Percentiles rank a stretch among this genome's conserved stretches.
Evolutionary conservation across 371 early-diverging fungal species (phyloP).

Genomic region (Mycotypha africana): DNA sequence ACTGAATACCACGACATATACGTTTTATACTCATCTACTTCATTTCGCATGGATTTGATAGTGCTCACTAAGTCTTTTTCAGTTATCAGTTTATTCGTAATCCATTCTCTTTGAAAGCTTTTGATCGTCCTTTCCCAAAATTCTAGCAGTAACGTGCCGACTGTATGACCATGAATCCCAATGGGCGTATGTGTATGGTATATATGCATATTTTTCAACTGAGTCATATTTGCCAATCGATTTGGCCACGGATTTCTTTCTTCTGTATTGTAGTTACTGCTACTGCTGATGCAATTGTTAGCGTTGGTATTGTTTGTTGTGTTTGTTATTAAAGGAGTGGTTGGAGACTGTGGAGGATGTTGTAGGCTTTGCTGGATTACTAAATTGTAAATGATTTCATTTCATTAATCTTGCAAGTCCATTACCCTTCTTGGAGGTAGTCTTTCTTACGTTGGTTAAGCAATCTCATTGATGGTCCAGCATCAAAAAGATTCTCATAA

Average conservation of each 20-base stretch:
- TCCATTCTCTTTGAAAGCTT: conserved; percentile 25
- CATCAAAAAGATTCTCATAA: conserved; percentile 36
- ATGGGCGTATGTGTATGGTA: conserved; percentile 41
- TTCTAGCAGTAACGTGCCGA: conserved; percentile 30
- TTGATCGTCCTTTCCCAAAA: conserved; percentile 37
- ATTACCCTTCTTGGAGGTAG: not conserved
- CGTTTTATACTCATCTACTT: conserved; percentile 31
- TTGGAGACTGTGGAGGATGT: not conserved
- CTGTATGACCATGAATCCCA: conserved; percentile 29
- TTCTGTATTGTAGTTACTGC: no score
- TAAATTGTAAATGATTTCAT: no score
- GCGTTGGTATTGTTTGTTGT: not conserved
- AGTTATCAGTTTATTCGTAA: conserved; percentile 24
- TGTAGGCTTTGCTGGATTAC: not conserved
- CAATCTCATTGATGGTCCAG: conserved; percentile 34
- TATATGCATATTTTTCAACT: conserved; percentile 35
- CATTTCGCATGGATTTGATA: conserved; percentile 20
- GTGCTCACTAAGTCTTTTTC: conserved; percentile 31
- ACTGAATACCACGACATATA: conserved; percentile 48
- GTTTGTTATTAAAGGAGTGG: not conserved
- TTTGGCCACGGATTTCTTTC: conserved; percentile 34
- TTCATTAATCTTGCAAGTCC: no score
- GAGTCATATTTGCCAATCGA: conserved; percentile 27
- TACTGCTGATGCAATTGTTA: no score
- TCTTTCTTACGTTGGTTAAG: conserved; percentile 29